A percentile compares a stretch with the other conserved stretches of the same genome.
phyloP scores from a whole-genome alignment of 2,329 filamentous ascomycete genomes.

The Paramyrothecium roridum region DNA sequence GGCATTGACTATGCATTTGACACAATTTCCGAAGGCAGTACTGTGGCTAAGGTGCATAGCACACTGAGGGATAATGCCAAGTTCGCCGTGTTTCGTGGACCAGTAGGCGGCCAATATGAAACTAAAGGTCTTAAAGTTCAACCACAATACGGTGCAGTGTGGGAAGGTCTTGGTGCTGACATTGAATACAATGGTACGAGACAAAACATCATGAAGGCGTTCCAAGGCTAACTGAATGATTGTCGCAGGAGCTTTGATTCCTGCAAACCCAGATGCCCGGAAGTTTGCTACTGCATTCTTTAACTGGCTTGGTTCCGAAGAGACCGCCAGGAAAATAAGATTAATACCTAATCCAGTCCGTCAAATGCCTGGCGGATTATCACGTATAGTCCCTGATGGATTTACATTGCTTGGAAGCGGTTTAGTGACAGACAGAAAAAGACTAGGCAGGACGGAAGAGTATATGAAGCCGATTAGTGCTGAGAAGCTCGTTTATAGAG shows the following conservation, averaged over 20 bases:
- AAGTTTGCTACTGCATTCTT: conserved; percentile 32
- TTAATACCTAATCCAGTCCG: conserved; percentile 26
- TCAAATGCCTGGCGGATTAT: conserved; percentile 26
- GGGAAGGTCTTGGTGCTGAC: conserved; percentile 37
- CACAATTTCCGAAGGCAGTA: conserved; percentile 33
- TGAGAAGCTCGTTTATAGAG: conserved; percentile 32
- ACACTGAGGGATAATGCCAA: conserved; percentile 21
- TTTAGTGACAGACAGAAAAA: conserved; percentile 16
- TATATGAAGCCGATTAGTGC: conserved; percentile 35
- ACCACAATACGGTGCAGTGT: conserved; percentile 36
- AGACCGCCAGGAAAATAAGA: not conserved
- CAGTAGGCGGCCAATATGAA: conserved; percentile 18
- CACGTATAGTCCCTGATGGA: conserved; percentile 19
- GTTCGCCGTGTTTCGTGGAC: conserved; percentile 18
- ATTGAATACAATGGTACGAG: conserved; percentile 30
- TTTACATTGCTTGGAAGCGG: conserved; percentile 20
- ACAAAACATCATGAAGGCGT: conserved; percentile 10
- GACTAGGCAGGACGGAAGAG: conserved; percentile 14
- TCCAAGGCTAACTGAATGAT: not conserved
- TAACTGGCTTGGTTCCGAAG: conserved; percentile 23
- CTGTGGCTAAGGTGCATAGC: conserved; percentile 24
- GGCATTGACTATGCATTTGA: conserved; percentile 34
- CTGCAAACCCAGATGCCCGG: conserved; percentile 16
- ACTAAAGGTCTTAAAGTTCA: conserved; percentile 18
- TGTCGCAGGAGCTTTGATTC: conserved; percentile 5